Base-by-base conservation (phyloP, 2,329 filamentous ascomycete genomes). In the Colletotrichum coccodes region DNA sequence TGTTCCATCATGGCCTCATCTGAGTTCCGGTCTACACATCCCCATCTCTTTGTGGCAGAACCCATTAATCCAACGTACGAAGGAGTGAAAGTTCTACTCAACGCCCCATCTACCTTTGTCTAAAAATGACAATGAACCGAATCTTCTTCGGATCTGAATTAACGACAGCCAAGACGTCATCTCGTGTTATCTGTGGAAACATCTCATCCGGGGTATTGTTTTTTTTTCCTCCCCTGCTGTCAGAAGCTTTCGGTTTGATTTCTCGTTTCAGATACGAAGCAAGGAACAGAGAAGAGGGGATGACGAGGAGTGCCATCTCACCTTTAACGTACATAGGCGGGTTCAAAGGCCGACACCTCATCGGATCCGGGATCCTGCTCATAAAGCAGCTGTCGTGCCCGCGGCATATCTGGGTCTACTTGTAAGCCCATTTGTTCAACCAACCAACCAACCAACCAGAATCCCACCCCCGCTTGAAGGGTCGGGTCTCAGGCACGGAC, bases 291-390 rank as follows among this genome's bases (percentile, higher is more conserved):
- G 47, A n/a, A n/a, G n/a, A n/a, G 36, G 42, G 6, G 9, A 16
- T 8, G 3, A 23, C 21, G 42, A 34, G 21, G 30, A 21, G 12
- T 8, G n/a, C 40, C 47, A 40, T 26, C n/a, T 67, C 16, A 12
- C 38, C 36, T 64, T 53, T 65, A 47, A 60, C 65, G 30, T 40
- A 42, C 14, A 32, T 18, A n/a, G 4, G 49, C 60, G 34, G 54
- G 23, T 38, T 40, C 30, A 42, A 56, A 64, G 21, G 28, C n/a
- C 28, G 32, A 16, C 34, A n/a, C 28, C 42, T 38, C 38, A 42
- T 56, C 66, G 54, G 61, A 56, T 60, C 61, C 61, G 56, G 66
- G 66, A 60, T 60, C 21, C 16, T 36, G 46, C 46, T n/a, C 18
- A 21, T 44, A 42, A 30, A 32, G 30, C 36, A 46, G 21, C 44